Evolutionary conservation across 768 basidiomycete genomes (phyloP).

Genomic region (Amanita fuliginea): DNA sequence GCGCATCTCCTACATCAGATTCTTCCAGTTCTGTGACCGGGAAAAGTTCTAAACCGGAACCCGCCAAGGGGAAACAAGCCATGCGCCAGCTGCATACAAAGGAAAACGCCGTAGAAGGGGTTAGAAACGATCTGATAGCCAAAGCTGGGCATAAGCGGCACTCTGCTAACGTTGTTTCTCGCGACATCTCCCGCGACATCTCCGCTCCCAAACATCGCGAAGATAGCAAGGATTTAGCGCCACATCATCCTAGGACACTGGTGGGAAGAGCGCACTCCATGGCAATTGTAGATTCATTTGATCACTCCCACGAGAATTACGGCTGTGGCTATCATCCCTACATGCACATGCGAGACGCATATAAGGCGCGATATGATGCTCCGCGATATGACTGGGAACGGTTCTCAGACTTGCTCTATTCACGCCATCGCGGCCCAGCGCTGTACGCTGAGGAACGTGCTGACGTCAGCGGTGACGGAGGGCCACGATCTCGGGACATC

Average conservation of each 20-base stretch:
- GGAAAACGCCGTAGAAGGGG: neutral
- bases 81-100: neutral
- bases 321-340: neutral
- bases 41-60: neutral
- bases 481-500: neutral
- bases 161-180: neutral
- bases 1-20: neutral
- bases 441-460: neutral
- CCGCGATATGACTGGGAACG: neutral
- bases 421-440: no score
- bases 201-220: neutral
- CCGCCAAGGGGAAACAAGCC: neutral
- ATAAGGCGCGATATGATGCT: neutral
- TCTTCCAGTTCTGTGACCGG: neutral
- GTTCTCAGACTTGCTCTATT: no score
- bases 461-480: conserved; percentile 3
- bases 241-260: neutral
- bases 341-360: neutral
- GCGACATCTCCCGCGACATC: neutral
- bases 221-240: no score
- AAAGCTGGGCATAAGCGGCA: neutral
- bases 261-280: neutral
- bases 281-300: no score
- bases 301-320: neutral
- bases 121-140: no score